These are phyloP conservation scores for Sporobolomyces phaffii DNA, from an alignment of 768 basidiomycete species.

Conservation along the genomic window DNA sequence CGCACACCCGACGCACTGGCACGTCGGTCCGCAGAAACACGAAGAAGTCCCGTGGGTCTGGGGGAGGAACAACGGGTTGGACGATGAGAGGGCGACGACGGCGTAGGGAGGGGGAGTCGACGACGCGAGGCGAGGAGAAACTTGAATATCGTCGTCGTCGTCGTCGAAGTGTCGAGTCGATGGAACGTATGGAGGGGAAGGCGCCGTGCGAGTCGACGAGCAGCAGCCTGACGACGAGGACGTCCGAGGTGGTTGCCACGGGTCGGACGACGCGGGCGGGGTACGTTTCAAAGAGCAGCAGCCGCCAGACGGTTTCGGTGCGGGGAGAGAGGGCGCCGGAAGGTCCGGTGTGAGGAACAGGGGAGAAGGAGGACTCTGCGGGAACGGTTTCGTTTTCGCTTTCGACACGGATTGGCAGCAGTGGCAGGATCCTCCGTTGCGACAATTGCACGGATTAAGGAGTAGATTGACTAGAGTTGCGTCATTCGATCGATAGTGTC, in stretches of 20 bases:
- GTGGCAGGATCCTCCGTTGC: slow-evolving; percentile 44
- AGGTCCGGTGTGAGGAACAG: background rate
- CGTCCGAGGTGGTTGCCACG: background rate
- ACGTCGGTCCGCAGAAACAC: slow-evolving; percentile 38
- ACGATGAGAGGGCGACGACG: background rate
- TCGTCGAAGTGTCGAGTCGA: no score
- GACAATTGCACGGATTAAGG: slow-evolving; percentile 47
- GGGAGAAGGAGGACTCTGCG: background rate
- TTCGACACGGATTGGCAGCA: slow-evolving; percentile 42
- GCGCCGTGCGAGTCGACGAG: background rate
- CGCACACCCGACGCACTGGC: slow-evolving; percentile 32
- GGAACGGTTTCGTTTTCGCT: slow-evolving; percentile 8
- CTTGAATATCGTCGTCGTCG: background rate
- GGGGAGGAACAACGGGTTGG: slow-evolving; percentile 29
- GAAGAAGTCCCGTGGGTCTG: slow-evolving; percentile 27
- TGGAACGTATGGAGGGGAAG: background rate
- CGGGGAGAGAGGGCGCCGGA: background rate
- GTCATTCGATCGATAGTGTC: no score
- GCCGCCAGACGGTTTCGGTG: background rate
- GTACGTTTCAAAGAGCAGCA: slow-evolving; percentile 1
- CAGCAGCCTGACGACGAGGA: background rate
- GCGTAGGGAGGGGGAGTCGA: background rate
- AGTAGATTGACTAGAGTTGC: slow-evolving; percentile 42
- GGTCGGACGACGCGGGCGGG: no score
- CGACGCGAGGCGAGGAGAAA: background rate